Conservation (phyloP, 2,329 filamentous ascomycete species). For the Botrytis elliptica region DNA sequence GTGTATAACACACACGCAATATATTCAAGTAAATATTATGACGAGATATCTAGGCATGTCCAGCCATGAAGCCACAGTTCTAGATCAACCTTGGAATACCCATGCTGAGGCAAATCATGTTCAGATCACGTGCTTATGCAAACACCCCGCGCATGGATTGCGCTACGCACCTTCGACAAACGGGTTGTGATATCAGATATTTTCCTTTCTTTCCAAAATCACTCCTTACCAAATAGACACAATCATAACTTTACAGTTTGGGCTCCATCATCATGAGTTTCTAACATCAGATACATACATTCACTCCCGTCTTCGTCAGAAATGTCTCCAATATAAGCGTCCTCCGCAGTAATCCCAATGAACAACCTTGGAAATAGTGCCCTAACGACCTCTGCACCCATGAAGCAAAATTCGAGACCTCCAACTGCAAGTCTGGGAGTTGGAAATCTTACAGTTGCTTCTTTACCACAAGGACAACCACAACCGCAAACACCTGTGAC, state of each 20-base stretch:
- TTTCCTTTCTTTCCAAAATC: too few species aligned
- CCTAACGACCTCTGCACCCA: neutral
- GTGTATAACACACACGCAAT: too few species aligned
- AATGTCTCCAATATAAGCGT: neutral
- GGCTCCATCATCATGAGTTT: neutral
- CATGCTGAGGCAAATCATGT: neutral
- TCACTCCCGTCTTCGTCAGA: neutral
- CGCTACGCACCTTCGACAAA: neutral
- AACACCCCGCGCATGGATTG: neutral
- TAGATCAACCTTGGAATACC: neutral
- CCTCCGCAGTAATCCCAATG: neutral
- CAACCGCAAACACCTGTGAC: neutral
- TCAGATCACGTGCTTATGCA: neutral
- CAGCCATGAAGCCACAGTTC: neutral
- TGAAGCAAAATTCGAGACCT: neutral
- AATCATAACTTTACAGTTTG: neutral
- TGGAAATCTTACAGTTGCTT: neutral
- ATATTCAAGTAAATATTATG: neutral
- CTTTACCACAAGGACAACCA: neutral
- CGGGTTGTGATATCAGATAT: neutral
- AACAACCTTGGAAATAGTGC: neutral
- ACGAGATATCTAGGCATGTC: neutral
- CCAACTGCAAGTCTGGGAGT: too few species aligned
- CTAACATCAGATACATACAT: neutral
- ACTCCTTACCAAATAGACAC: neutral